Evolutionary conservation across 1,284 basidiomycete species (phyloP), one percentile per base, ranked within the genome.

Genomic region (Vanrija sp.): DNA sequence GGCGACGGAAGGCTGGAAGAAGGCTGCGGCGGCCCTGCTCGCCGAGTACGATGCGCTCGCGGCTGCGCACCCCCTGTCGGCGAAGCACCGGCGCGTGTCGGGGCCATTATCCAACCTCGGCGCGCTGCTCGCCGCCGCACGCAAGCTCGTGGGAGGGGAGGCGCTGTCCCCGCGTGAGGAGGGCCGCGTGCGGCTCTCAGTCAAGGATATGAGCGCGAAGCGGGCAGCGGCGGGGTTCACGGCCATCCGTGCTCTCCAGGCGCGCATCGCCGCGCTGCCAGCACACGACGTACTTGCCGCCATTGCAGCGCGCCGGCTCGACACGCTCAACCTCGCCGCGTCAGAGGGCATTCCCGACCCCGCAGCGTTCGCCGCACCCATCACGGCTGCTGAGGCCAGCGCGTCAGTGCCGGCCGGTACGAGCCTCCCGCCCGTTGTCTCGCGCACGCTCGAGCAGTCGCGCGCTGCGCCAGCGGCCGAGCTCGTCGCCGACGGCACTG

Each of bases 221-320:
- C 52, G 52, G n/a, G 52, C 47, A 14, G 36, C 43, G 2, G 25
- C 42, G 8, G 52, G 38, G 0, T 49, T 54, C 7, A 22, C 16
- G 6, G 19, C 20, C 6, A 25, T 54, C 6, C 52, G 52, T 3
- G 16, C 14, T 1, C 16, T 12, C 6, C 52, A 54, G 23, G 20
- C 22, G 1, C 12, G 22, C 2, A n/a, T 54, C 16, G 42, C 47
- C 0, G 12, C 23, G 5, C 23, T 27, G 16, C 47, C 47, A 3
- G 19, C 42, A 1, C 20, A 20, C 6, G 18, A 5, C 4, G 38
- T 22, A 15, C 38, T 54, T 5, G 47, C 37, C 2, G 3, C 12
- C 3, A 41, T 54, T 16, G 47, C 39, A 1, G 47, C 47, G 2
- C 1, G 37, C 15, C 52, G 52, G 12, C 41, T 45, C n/a, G 43